Evolutionary conservation across 2,329 filamentous ascomycete genomes (phyloP), one percentile per base, ranked within the genome.

Genomic region (Paramyrothecium roridum): DNA sequence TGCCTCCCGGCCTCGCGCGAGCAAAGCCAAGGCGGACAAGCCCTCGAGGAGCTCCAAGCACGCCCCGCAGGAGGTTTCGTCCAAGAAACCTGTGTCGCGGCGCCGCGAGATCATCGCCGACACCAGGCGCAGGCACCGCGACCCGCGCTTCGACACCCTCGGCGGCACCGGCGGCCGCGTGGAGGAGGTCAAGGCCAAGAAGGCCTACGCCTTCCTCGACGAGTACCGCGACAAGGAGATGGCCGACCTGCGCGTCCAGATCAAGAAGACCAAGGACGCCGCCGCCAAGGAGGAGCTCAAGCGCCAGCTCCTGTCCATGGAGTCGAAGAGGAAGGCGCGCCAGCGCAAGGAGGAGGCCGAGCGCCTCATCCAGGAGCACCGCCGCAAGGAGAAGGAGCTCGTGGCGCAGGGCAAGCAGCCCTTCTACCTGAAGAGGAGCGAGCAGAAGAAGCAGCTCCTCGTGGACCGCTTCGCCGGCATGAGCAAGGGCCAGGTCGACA

Each of bases 401-500:
- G 86, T 98, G 52, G 86, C 86, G 65, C 84, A 96, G 76, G 95
- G 95, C 58, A 97, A 97, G 84, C 85, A 83, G 69, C 93, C 95
- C 0, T 99, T 92, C 76, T 98, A 91, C 73, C 77, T 98, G 65
- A 99, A 99, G 84, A 88, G 87, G 77, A 86, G 87, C 67, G 93
- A 97, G 75, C 84, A 95, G 79, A 96, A 95, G 86, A 91, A 93
- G 79, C 79, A 88, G 72, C 79, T 92, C 54, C 77, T 97, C 59
- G 79, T 90, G 67, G 87, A 95, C 65, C 85, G 88, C 69, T 97
- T 90, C 73, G 83, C 87, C 64, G 83, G 84, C 57, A 89, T 98
- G 88, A 95, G 90, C 73, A 88, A 89, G 69, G 88, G 87, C 70
- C 87, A 97, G 73, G 83, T 92, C 57, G 89, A 96, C 59, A 89